Conservation (phyloP, 2,329 filamentous ascomycete species). For the Alternaria solani region DNA sequence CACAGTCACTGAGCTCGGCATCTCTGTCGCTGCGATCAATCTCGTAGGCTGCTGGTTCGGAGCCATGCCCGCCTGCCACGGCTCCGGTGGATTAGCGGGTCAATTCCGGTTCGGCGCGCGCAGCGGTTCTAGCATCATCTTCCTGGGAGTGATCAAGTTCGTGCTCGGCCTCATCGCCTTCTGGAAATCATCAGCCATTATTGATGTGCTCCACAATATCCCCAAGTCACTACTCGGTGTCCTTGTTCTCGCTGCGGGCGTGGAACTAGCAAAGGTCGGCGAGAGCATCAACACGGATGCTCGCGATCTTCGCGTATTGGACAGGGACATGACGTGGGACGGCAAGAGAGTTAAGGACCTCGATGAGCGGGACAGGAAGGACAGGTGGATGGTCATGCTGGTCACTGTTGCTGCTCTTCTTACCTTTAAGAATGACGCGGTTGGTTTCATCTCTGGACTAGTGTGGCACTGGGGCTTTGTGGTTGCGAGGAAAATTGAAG, state of each 20-base stretch:
- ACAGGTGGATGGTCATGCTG: conserved; percentile 89
- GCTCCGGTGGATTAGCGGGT: conserved; percentile 86
- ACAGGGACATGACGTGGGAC: conserved; percentile 35
- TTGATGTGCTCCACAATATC: conserved; percentile 74
- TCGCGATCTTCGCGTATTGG: conserved; percentile 61
- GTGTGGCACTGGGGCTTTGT: conserved; percentile 75
- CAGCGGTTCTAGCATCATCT: conserved; percentile 81
- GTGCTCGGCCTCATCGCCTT: conserved; percentile 68
- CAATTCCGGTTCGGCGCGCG: conserved; percentile 92
- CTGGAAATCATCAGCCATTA: conserved; percentile 76
- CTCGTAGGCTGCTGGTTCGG: conserved; percentile 88
- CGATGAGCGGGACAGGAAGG: conserved; percentile 72
- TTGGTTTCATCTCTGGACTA: conserved; percentile 85
- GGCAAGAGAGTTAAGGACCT: conserved; percentile 61
- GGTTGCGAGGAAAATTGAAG: conserved; percentile 32
- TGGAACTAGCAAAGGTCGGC: conserved; percentile 87
- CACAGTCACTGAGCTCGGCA: conserved; percentile 76
- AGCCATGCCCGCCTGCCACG: conserved; percentile 94
- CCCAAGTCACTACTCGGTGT: conserved; percentile 81
- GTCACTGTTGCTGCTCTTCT: conserved; percentile 83
- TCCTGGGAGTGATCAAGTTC: conserved; percentile 80
- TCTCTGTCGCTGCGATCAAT: conserved; percentile 87
- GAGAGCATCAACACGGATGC: conserved; percentile 82
- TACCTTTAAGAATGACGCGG: conserved; percentile 87
- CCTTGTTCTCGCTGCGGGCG: conserved; percentile 87